These are phyloP conservation scores for Domatiomyces catenatus DNA, from an alignment of 2,329 filamentous ascomycete species.

Conservation along the genomic window DNA sequence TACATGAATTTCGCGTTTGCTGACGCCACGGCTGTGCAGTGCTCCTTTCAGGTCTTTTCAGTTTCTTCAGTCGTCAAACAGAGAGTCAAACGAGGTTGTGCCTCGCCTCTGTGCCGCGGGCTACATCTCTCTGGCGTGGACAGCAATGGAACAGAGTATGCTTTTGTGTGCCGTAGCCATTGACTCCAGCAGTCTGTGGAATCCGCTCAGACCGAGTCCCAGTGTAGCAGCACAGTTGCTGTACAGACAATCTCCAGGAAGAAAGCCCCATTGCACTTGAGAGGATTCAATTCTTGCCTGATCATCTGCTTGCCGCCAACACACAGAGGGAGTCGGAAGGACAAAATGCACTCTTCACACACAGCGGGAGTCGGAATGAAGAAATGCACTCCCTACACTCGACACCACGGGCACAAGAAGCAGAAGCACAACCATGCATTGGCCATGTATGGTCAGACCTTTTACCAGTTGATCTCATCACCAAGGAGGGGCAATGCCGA, in stretches of 20 bases:
- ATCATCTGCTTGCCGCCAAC: constrained; percentile 3
- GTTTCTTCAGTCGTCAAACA: neutral
- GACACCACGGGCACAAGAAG: neutral
- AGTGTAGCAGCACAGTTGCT: constrained; percentile 11
- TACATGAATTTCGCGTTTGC: neutral
- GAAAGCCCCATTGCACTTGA: constrained; percentile 1
- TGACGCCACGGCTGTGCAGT: neutral
- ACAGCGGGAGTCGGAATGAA: too few species aligned
- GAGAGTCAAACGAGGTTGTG: neutral
- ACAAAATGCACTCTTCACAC: too few species aligned
- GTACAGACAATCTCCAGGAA: constrained; percentile 9
- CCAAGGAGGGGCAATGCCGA: constrained; percentile 2
- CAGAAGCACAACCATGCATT: neutral
- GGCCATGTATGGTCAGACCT: constrained; percentile 13
- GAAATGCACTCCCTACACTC: neutral
- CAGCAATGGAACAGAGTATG: neutral
- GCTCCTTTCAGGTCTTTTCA: neutral
- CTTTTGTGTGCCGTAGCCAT: constrained; percentile 15
- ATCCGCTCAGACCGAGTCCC: constrained; percentile 7
- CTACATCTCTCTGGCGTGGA: neutral
- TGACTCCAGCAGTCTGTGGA: constrained; percentile 7
- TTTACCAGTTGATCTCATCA: constrained; percentile 19
- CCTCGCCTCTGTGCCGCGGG: neutral
- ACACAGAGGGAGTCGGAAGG: constrained; percentile 1
- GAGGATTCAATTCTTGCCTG: constrained; percentile 7